A percentile compares a stretch with the other conserved stretches of the same genome.
Evolutionary conservation across 345 rosid species (phyloP).

Genomic region (Melaleuca alternifolia): DNA sequence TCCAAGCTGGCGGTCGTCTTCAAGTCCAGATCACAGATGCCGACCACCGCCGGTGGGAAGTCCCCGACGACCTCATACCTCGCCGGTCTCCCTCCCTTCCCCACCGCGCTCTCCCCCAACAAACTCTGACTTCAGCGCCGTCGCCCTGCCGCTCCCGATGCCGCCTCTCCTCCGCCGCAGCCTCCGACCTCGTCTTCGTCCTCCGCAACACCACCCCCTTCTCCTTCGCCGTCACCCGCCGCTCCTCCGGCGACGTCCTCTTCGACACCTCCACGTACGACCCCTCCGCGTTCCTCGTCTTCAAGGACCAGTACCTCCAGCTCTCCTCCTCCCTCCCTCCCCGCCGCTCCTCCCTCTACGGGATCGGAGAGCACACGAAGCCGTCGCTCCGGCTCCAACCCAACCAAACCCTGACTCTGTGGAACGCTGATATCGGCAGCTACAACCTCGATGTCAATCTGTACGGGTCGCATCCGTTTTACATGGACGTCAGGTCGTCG

Average conservation of each 20-base stretch:
- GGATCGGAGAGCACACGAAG: constrained; percentile 76
- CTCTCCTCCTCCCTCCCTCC: constrained; percentile 47
- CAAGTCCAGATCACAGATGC: constrained; percentile 46
- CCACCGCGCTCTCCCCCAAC: neutral
- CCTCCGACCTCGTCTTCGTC: constrained; percentile 46
- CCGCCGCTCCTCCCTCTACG: constrained; percentile 41
- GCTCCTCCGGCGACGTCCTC: constrained; percentile 53
- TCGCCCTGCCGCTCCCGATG: neutral
- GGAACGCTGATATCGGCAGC: constrained; percentile 45
- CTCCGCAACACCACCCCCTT: constrained; percentile 51
- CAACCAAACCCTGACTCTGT: constrained; percentile 30
- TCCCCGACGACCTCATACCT: constrained; percentile 37
- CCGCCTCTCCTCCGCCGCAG: neutral
- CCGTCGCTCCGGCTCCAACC: constrained; percentile 28
- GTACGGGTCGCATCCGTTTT: constrained; percentile 77
- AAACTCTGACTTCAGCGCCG: neutral
- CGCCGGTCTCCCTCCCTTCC: constrained; percentile 3
- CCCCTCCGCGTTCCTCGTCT: constrained; percentile 27
- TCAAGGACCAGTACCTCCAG: constrained; percentile 70
- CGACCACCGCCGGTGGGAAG: constrained; percentile 42
- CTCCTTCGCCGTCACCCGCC: constrained; percentile 45
- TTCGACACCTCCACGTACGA: constrained; percentile 28
- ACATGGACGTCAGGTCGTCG: constrained; percentile 44
- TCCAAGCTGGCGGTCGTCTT: constrained; percentile 42
- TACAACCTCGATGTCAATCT: constrained; percentile 32